A percentile compares a stretch with the other conserved stretches of the same genome.
Conservation (phyloP, 768 basidiomycete species). For the Amanita muscaria region DNA sequence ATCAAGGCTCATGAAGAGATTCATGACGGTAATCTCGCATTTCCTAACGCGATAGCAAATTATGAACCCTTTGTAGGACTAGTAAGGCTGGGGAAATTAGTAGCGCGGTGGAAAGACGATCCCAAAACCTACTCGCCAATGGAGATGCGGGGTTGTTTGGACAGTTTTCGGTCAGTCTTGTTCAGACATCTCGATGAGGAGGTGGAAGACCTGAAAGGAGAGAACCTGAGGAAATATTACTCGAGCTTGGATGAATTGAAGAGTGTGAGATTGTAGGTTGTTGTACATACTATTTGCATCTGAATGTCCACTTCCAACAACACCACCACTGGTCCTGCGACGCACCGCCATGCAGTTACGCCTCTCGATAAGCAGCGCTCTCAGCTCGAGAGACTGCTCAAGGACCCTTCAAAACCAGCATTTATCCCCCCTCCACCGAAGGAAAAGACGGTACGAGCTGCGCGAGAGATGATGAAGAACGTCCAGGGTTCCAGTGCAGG, state of each 20-base stretch:
- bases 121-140: slow-evolving; percentile 39
- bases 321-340: slow-evolving; percentile 21
- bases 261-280: slow-evolving; percentile 3
- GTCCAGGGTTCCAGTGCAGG: slow-evolving; percentile 97
- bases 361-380: slow-evolving; percentile 43
- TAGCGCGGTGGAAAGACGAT: slow-evolving; percentile 33
- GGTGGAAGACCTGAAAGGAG: slow-evolving; percentile 39
- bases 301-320: slow-evolving; percentile 13
- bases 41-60: no score
- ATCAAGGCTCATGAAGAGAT: slow-evolving; percentile 42
- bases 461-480: slow-evolving; percentile 98
- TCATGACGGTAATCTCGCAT: no score
- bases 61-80: no score
- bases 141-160: slow-evolving; percentile 41
- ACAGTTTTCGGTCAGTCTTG: slow-evolving; percentile 39
- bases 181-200: slow-evolving; percentile 49
- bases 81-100: slow-evolving; percentile 30
- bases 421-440: slow-evolving; percentile 74
- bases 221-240: slow-evolving; percentile 47
- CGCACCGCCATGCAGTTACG: slow-evolving; percentile 41
- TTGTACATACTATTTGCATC: not conserved
- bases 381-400: slow-evolving; percentile 83
- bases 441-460: slow-evolving; percentile 71
- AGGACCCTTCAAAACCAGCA: slow-evolving; percentile 79
- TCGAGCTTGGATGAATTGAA: slow-evolving; percentile 35